Evolutionary conservation across 2,329 filamentous ascomycete species (phyloP).

Genomic region (Colletotrichum cereale): DNA sequence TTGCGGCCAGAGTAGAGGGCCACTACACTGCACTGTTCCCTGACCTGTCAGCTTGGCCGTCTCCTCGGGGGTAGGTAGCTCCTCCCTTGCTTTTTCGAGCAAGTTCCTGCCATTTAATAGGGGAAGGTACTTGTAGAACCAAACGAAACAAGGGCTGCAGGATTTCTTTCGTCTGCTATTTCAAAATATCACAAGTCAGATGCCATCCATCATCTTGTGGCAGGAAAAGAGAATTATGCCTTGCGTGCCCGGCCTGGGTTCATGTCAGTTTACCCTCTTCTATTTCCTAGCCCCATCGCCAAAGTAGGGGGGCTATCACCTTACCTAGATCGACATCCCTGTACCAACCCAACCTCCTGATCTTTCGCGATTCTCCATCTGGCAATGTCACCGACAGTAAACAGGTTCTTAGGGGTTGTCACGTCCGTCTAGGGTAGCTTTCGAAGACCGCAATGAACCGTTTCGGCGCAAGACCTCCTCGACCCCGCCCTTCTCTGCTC

Average conservation of each 20-base stretch:
- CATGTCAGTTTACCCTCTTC: not conserved
- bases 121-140: not conserved
- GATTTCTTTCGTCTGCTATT: not conserved
- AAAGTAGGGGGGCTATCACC: not conserved
- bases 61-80: not conserved
- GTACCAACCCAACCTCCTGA: too few species aligned
- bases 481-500: not conserved
- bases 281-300: not conserved
- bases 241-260: not conserved
- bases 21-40: not conserved
- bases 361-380: slow-evolving; percentile 6
- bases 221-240: not conserved
- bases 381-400: slow-evolving; percentile 27
- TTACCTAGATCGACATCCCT: not conserved
- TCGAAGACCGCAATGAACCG: slow-evolving; percentile 16
- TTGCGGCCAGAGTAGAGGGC: not conserved
- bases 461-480: slow-evolving; percentile 16
- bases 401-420: slow-evolving; percentile 8
- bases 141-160: not conserved
- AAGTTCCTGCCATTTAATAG: not conserved
- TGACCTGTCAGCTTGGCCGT: not conserved
- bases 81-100: not conserved
- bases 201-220: not conserved
- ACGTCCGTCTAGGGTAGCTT: slow-evolving; percentile 27
- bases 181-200: not conserved